phyloP scores from a whole-genome alignment of 2,329 filamentous ascomycete genomes.

The Stemphylium lycopersici region DNA sequence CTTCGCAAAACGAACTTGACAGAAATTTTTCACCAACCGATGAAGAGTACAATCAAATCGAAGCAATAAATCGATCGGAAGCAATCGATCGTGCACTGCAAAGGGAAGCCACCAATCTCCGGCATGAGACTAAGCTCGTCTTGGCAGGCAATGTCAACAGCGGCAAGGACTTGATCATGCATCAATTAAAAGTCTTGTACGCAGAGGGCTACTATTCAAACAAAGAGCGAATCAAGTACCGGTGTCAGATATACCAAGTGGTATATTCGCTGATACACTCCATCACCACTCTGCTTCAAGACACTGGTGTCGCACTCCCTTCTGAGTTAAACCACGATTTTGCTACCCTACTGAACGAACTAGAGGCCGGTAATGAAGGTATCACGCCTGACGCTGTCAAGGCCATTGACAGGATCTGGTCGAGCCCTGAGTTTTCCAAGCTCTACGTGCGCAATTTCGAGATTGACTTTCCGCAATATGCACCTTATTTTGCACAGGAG shows the following conservation, averaged over 20 bases:
- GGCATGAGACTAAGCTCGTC: slow-evolving; percentile 44
- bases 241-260: slow-evolving; percentile 37
- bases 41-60: slow-evolving; percentile 40
- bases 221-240: slow-evolving; percentile 38
- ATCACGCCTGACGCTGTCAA: slow-evolving; percentile 36
- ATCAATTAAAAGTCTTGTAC: slow-evolving; percentile 45
- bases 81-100: slow-evolving; percentile 45
- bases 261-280: slow-evolving; percentile 40
- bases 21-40: slow-evolving; percentile 30
- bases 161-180: slow-evolving; percentile 46
- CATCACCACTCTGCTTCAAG: slow-evolving; percentile 45
- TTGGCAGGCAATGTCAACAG: slow-evolving; percentile 37
- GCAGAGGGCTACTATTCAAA: slow-evolving; percentile 42
- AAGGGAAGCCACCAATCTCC: slow-evolving; percentile 40
- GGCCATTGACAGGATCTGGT: slow-evolving; percentile 39
- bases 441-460: slow-evolving; percentile 45
- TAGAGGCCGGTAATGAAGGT: slow-evolving; percentile 35
- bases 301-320: slow-evolving; percentile 41
- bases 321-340: slow-evolving; percentile 36
- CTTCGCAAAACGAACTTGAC: slow-evolving; percentile 25
- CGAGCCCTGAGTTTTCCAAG: slow-evolving; percentile 38
- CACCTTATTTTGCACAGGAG: slow-evolving; percentile 42
- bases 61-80: slow-evolving; percentile 42
- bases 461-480: slow-evolving; percentile 46
- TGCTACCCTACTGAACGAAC: slow-evolving; percentile 43